Evolutionary conservation across 371 early-diverging fungal genomes (phyloP).

Genomic region (Mycotypha africana): DNA sequence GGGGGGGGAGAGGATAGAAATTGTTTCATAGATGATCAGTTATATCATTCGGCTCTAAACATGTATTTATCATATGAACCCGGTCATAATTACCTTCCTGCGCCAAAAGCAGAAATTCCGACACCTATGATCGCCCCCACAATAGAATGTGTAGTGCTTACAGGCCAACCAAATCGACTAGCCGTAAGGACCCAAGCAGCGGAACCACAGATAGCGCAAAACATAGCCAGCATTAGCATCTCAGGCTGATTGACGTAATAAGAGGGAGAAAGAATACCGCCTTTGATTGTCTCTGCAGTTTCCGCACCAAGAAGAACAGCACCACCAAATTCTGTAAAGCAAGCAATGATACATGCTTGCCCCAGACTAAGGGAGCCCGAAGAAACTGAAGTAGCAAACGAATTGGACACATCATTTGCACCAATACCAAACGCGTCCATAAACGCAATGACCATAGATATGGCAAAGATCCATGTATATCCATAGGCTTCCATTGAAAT

Average conservation of each 20-base stretch:
- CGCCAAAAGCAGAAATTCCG: slow-evolving; percentile 74
- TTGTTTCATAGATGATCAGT: too few species aligned
- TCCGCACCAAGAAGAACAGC: slow-evolving; percentile 76
- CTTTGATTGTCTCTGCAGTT: slow-evolving; percentile 74
- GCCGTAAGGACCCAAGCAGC: slow-evolving; percentile 75
- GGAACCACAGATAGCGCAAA: slow-evolving; percentile 75
- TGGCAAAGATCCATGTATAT: slow-evolving; percentile 74
- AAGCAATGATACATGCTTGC: slow-evolving; percentile 74
- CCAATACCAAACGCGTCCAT: slow-evolving; percentile 68
- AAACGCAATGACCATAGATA: slow-evolving; percentile 64
- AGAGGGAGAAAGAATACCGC: slow-evolving; percentile 56
- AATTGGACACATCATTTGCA: slow-evolving; percentile 90
- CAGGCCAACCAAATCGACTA: slow-evolving; percentile 53
- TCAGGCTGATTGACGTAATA: slow-evolving; percentile 58
- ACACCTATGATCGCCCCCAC: slow-evolving; percentile 79
- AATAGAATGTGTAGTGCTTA: slow-evolving; percentile 61
- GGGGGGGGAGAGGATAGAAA: too few species aligned
- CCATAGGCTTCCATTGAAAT: slow-evolving; percentile 39
- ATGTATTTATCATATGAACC: too few species aligned
- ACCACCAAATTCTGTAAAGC: slow-evolving; percentile 83
- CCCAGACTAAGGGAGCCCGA: slow-evolving; percentile 71
- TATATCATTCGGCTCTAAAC: too few species aligned
- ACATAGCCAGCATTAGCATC: slow-evolving; percentile 78
- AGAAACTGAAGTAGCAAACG: slow-evolving; percentile 85
- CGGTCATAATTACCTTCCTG: too few species aligned